Evolutionary conservation across 495 filamentous ascomycete genomes (phyloP), one percentile per base, ranked within the genome.

Genomic region (Trichocladium uniseriatum): DNA sequence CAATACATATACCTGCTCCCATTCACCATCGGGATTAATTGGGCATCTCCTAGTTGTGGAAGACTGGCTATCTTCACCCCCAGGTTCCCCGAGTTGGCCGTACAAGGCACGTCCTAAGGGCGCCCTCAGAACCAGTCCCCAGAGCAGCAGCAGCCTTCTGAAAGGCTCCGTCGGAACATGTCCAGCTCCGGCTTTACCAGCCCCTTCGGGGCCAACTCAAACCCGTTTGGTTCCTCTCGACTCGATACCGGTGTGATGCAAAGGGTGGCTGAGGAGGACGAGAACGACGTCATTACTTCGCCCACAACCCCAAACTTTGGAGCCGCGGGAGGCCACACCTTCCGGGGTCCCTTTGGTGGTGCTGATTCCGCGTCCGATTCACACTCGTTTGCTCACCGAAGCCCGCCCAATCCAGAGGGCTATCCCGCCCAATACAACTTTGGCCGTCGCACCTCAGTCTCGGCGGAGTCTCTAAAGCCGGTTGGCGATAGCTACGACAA

Each of bases 371-470:
- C 69, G 3, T 44, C 49, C 16, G 70, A 74, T 51, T 40, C 67
- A 16, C 68, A 66, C 8, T 57, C 65, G 11, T 65, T 66, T 3
- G 66, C 66, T 2, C 51, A 71, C 54, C 66, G 71, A 52, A 65
- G 64, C 29, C 65, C 65, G 22, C 69, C 67, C 11, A 69, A 72
- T 45, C 67, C 75, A 27, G 80, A 87, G 41, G 85, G 83, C 48
- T 89, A 95, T 58, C 94, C 94, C 37, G 84, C 78, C 52, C 90
- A 96, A 61, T 98, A 96, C 68, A 91, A 90, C 62, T 80, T 95
- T 73, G 84, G 78, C 58, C 86, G 92, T 51, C 87, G 92, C 38
- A 95, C 89, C 18, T 97, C 92, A 6, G 94, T 98, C 27, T 97
- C 94, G 40, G 92, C 92, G 40, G 92, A 98, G 68, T 95, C 89